These are phyloP conservation scores for Leptographium flavum DNA, from an alignment of 2,329 filamentous ascomycete genomes.

Conservation along the genomic window DNA sequence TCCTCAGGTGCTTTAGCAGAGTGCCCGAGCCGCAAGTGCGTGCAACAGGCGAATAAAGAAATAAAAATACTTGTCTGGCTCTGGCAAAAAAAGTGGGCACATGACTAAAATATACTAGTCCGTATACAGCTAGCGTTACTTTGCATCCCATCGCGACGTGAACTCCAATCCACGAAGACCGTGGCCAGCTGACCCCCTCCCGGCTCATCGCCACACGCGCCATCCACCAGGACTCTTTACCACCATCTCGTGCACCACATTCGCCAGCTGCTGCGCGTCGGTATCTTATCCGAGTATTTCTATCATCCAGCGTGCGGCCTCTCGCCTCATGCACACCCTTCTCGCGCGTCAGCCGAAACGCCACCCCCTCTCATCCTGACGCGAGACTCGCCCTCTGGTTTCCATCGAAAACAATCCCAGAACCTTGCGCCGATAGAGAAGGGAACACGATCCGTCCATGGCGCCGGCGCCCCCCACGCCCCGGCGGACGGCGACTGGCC, in stretches of 20 bases:
- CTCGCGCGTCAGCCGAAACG: not conserved
- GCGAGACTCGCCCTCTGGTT: not conserved
- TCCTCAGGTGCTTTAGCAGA: not conserved
- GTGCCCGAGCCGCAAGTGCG: not conserved
- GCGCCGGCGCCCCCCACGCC: constrained; percentile 22
- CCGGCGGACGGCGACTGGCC: constrained; percentile 25
- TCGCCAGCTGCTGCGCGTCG: not conserved
- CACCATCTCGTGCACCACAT: not conserved
- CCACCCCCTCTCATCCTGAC: constrained; percentile 2
- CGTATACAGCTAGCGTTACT: not conserved
- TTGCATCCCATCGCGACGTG: constrained; percentile 12
- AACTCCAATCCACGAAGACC: constrained; percentile 6
- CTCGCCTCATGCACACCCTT: not conserved
- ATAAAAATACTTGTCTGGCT: constrained; percentile 6
- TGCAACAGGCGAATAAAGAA: not conserved
- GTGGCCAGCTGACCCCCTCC: constrained; percentile 6
- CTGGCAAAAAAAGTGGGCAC: constrained; percentile 10
- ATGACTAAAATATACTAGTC: constrained; percentile 1
- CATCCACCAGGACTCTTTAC: not conserved
- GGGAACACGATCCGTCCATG: constrained; percentile 12
- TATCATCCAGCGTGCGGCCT: not conserved
- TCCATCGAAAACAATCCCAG: not conserved
- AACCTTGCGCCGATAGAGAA: not conserved
- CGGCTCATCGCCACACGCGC: constrained; percentile 2
- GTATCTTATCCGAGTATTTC: not conserved